phyloP scores from a whole-genome alignment of 345 rosid genomes.

The Streptanthus diversifolius region DNA sequence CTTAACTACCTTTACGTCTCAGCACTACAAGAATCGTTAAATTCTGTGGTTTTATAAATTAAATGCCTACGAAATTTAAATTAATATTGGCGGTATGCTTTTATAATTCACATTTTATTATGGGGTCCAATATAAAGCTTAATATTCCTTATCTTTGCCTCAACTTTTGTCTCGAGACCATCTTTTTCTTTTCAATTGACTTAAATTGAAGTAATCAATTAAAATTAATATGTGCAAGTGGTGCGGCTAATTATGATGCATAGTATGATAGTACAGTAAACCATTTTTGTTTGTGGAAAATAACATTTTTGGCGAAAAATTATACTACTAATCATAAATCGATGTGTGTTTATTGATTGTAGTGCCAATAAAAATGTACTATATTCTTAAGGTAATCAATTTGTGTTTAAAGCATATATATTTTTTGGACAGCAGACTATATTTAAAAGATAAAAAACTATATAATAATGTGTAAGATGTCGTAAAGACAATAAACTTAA shows the following conservation, averaged over 20 bases:
- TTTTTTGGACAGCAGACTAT: not conserved
- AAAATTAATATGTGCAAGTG: not conserved
- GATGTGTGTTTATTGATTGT: not conserved
- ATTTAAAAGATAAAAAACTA: not conserved
- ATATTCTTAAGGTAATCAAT: not conserved
- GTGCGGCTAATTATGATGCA: slow-evolving; percentile 30
- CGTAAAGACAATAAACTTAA: slow-evolving; percentile 12
- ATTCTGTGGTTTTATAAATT: not conserved
- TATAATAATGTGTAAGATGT: not conserved
- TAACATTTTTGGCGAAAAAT: not conserved
- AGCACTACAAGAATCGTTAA: not conserved
- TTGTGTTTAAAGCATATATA: not conserved
- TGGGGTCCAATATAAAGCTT: slow-evolving; percentile 38
- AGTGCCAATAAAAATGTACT: not conserved
- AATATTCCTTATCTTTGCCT: slow-evolving; percentile 31
- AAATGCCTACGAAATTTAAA: not conserved
- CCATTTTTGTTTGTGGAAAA: not conserved
- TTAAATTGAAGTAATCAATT: not conserved
- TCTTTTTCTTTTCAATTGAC: slow-evolving; percentile 10
- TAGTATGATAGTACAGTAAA: not conserved
- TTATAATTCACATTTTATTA: slow-evolving; percentile 28
- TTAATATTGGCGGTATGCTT: slow-evolving; percentile 26
- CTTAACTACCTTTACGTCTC: not conserved
- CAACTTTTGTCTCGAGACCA: slow-evolving; percentile 33
- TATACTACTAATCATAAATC: not conserved